phyloP scores from a whole-genome alignment of 345 rosid genomes.

The Salix caprea region DNA sequence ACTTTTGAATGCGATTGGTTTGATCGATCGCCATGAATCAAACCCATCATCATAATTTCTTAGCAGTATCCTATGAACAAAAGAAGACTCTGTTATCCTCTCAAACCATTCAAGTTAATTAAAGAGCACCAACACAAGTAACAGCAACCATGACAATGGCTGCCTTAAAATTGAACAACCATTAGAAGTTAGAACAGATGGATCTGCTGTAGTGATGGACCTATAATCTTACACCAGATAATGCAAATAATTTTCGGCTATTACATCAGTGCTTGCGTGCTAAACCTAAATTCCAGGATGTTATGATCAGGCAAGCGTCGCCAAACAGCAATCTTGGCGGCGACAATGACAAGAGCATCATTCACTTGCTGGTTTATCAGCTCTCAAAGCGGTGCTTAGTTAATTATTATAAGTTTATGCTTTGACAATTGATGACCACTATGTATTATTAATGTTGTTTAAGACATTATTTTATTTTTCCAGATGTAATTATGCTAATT shows the following conservation, averaged over 20 bases:
- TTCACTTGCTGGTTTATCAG: neutral
- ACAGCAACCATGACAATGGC: neutral
- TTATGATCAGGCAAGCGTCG: neutral
- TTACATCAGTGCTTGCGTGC: slow-evolving; percentile 7
- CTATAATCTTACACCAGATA: neutral
- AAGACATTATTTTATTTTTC: no score
- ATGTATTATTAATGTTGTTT: no score
- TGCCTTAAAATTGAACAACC: neutral
- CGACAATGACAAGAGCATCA: neutral
- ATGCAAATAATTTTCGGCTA: neutral
- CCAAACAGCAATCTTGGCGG: slow-evolving; percentile 1
- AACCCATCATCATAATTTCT: no score
- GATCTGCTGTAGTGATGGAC: neutral
- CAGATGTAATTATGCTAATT: no score
- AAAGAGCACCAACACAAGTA: neutral
- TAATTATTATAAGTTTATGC: neutral
- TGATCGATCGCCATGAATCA: no score
- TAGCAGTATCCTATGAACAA: no score
- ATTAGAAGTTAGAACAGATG: neutral
- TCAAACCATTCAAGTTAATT: neutral
- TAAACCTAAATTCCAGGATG: neutral
- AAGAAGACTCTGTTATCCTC: neutral
- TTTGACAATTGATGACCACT: neutral
- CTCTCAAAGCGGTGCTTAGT: neutral
- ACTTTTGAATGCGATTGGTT: no score